Percentiles rank a stretch among this genome's conserved stretches.
Evolutionary conservation across 2,329 filamentous ascomycete genomes (phyloP).

Genomic region (Amphichorda felina): DNA sequence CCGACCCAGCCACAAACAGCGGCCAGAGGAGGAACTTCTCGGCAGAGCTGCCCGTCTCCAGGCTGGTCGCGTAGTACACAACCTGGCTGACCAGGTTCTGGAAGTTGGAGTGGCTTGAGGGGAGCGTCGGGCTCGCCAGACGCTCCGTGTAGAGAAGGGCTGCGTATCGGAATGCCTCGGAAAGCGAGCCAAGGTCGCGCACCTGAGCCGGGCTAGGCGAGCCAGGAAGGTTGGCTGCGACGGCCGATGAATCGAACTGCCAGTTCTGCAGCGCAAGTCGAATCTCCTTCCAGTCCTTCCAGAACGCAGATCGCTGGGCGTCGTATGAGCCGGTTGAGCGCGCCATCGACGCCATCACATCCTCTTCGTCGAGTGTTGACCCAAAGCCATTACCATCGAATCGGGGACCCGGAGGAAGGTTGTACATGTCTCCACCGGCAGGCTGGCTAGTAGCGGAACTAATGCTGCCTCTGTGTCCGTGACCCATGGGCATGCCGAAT

Average conservation of each 20-base stretch:
- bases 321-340: constrained; percentile 35
- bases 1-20: constrained; percentile 78
- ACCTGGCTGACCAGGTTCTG: constrained; percentile 74
- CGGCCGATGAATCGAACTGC: constrained; percentile 54
- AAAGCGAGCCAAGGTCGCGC: constrained; percentile 68
- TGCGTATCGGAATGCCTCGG: constrained; percentile 81
- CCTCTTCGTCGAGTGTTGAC: constrained; percentile 41
- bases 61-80: constrained; percentile 69
- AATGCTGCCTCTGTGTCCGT: constrained; percentile 40
- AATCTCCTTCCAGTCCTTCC: constrained; percentile 76
- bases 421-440: constrained; percentile 12
- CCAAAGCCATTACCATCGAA: constrained; percentile 60
- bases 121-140: constrained; percentile 63
- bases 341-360: constrained; percentile 29
- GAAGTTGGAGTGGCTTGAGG: constrained; percentile 65
- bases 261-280: constrained; percentile 67
- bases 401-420: no score
- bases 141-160: constrained; percentile 85
- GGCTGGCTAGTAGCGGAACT: background rate
- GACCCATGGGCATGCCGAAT: constrained; percentile 6
- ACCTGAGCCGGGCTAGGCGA: constrained; percentile 48
- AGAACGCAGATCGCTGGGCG: constrained; percentile 57
- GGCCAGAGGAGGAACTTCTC: constrained; percentile 93
- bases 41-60: constrained; percentile 58
- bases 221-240: constrained; percentile 37